Base-by-base conservation (phyloP, 2,329 filamentous ascomycete species). In the Ceratocystis eucalypticola region DNA sequence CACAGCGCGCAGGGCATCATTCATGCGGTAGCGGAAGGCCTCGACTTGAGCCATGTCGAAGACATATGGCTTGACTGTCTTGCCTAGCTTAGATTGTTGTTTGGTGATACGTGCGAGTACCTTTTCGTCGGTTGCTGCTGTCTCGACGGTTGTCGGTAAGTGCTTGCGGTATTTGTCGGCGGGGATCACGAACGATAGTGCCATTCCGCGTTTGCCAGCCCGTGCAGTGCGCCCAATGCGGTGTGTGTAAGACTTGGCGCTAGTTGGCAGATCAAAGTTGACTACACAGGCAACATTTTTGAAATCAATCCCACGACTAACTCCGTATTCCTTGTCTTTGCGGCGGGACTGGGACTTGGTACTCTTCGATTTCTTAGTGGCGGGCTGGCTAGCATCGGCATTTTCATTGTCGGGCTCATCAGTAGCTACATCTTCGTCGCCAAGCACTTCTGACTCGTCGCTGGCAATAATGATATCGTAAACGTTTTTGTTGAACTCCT, bases 381-480 rank as follows among this genome's bases (percentile, higher is more conserved):
- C 66, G 73, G 74, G 61, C 72, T 74, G 63, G 20, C 70, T 57
- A 69, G 70, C 65, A 70, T 72, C 41, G 72, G 70, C 66, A 72
- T 74, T 63, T 73, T 73, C 65, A n/a, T 71, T 70, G 17, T 71
- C 71, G 22, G 73, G 71, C 48, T 71, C 72, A 46, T 73, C 73
- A 28, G 75, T 73, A 20, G 75, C 73, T 45, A 74, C 71, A 6
- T 80, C 79, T 65, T 87, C 84, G 22, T 84, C 82, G 12, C 88
- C 91, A 10, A 96, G 75, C 10, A 95, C 84, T 73, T 96, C 91
- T 70, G 89, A 88, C 74, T 96, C 92, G 71, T 99, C 94, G 0
- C 91, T 92, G 0, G 94, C 94, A 71, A 99, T 96, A 70, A 99
- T 92, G 69, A 97, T 96, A 72, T 99, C 93, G 80, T 99, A 99